phyloP scores from a whole-genome alignment of 352 stramenopile genomes.

The Chrysophaeum taylorii region DNA sequence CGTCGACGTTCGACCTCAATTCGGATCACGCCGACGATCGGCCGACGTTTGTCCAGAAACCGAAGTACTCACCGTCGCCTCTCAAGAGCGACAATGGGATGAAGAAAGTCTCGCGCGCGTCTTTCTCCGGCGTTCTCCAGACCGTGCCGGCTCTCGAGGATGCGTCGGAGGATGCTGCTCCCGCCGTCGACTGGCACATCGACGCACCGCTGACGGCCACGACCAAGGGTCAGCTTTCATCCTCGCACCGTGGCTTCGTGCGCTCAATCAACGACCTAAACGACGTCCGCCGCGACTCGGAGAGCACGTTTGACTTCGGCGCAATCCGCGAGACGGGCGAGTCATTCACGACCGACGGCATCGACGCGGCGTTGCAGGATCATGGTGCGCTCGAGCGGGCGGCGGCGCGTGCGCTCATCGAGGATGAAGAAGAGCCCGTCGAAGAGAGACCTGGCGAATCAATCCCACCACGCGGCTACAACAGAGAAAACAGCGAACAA shows the following conservation, averaged over 20 bases:
- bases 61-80: no score
- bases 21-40: no score
- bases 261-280: slow-evolving; percentile 9
- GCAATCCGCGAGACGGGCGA: background rate
- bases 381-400: background rate
- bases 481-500: no score
- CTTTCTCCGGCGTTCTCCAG: background rate
- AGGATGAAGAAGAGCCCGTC: background rate
- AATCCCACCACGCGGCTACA: no score
- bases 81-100: no score
- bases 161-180: background rate
- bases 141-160: background rate
- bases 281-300: background rate
- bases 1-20: no score
- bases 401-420: background rate
- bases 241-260: background rate
- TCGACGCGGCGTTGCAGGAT: background rate
- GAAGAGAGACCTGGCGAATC: background rate
- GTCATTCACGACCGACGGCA: background rate
- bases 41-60: no score
- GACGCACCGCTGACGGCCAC: background rate
- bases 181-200: background rate
- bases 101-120: background rate
- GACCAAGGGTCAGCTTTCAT: background rate
- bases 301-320: slow-evolving; percentile 8